These are phyloP conservation scores for Penicillium robsamsonii DNA, from an alignment of 495 filamentous ascomycete species.

Conservation along the genomic window DNA sequence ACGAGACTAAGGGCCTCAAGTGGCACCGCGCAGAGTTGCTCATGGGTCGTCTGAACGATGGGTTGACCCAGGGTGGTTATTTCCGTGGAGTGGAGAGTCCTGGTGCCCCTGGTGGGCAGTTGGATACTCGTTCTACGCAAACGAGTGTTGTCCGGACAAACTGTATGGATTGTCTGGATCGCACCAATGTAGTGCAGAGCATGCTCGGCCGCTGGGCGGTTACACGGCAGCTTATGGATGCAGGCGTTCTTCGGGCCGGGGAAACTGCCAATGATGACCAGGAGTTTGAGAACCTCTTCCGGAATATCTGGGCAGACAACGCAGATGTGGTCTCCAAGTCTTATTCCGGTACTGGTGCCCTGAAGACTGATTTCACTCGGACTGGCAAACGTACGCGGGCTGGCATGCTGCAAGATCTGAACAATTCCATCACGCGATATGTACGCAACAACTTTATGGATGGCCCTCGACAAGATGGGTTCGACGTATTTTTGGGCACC, in stretches of 20 bases:
- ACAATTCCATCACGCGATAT: conserved; percentile 81
- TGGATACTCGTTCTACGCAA: conserved; percentile 78
- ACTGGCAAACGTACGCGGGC: conserved; percentile 80
- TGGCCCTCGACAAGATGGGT: conserved; percentile 89
- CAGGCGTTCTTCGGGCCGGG: conserved; percentile 69
- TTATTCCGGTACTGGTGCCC: conserved; percentile 91
- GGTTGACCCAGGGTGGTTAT: conserved; percentile 74
- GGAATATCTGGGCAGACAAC: conserved; percentile 97
- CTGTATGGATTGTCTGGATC: conserved; percentile 98
- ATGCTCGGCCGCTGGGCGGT: conserved; percentile 87
- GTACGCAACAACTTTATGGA: conserved; percentile 88
- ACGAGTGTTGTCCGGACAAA: conserved; percentile 90
- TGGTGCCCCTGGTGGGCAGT: conserved; percentile 60
- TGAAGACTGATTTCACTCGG: conserved; percentile 95
- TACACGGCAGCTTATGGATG: conserved; percentile 81
- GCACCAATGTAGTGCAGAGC: conserved; percentile 95
- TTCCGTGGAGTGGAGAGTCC: conserved; percentile 90
- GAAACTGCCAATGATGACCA: conserved; percentile 67
- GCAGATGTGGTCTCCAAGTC: conserved; percentile 89
- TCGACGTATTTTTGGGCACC: conserved; percentile 86
- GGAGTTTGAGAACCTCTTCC: conserved; percentile 82
- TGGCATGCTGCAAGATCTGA: conserved; percentile 77
- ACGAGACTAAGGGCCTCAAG: conserved; percentile 88
- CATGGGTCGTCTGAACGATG: conserved; percentile 72
- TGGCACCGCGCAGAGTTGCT: conserved; percentile 91